phyloP scores from a whole-genome alignment of 441 rosid genomes.

The Corymbia citriodora region DNA sequence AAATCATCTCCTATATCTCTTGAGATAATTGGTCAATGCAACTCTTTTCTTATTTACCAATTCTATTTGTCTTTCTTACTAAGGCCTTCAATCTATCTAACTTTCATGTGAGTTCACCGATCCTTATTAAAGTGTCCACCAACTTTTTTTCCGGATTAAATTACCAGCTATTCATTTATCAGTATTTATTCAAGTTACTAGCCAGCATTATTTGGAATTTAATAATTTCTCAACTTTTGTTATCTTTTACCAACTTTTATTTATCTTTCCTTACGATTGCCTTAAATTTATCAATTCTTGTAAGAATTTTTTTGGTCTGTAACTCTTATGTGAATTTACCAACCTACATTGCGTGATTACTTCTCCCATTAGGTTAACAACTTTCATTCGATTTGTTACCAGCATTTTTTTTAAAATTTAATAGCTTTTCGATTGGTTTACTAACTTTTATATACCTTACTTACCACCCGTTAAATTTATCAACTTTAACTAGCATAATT shows the following conservation, averaged over 20 bases:
- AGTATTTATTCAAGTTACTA: no score
- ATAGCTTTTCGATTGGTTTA: not conserved
- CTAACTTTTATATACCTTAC: not conserved
- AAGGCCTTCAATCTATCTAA: no score
- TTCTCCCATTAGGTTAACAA: not conserved
- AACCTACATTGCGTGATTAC: not conserved
- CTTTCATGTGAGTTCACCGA: no score
- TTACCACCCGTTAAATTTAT: not conserved
- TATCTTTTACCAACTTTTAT: not conserved
- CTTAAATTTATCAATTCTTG: not conserved
- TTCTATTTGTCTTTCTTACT: no score
- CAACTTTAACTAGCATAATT: not conserved
- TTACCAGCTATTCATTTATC: not conserved
- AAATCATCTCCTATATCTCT: no score
- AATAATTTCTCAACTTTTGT: no score
- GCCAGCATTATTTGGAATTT: not conserved
- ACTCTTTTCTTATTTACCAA: no score
- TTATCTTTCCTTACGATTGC: no score
- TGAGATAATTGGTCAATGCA: no score
- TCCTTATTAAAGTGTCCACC: not conserved
- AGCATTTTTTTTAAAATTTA: not conserved
- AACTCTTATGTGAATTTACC: not conserved
- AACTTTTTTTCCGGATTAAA: not conserved
- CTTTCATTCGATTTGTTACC: not conserved
- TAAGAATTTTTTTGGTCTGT: no score